Conservation (phyloP, 1,284 basidiomycete species). For the Exsudoporus floridanus region DNA sequence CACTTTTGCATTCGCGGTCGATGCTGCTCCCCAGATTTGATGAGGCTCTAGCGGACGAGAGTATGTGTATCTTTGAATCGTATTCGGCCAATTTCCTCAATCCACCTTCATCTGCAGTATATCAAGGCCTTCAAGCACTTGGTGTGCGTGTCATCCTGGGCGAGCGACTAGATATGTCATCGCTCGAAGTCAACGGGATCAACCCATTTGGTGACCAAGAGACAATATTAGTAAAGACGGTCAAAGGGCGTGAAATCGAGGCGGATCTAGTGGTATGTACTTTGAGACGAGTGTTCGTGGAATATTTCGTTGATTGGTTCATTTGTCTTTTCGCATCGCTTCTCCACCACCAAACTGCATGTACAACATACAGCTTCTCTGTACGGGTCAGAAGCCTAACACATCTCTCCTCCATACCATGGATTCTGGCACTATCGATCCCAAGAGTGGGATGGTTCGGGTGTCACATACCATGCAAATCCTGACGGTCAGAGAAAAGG, state of each 20-base stretch:
- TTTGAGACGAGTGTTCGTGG: neutral
- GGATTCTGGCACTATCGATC: constrained; percentile 51
- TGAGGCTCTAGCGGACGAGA: constrained; percentile 53
- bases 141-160: constrained; percentile 53
- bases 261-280: constrained; percentile 59
- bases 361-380: constrained; percentile 54
- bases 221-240: constrained; percentile 48
- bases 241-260: constrained; percentile 56
- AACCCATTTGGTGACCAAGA: neutral
- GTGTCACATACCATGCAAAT: constrained; percentile 66
- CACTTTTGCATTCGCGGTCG: constrained; percentile 65
- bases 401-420: constrained; percentile 54
- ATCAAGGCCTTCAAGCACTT: constrained; percentile 43
- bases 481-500: constrained; percentile 11
- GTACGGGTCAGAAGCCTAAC: constrained; percentile 77
- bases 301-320: neutral
- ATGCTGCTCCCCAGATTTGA: constrained; percentile 62
- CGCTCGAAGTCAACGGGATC: constrained; percentile 23
- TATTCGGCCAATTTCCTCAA: neutral
- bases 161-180: constrained; percentile 52
- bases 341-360: neutral
- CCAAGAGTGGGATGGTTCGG: constrained; percentile 47
- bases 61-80: constrained; percentile 31
- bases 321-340: neutral
- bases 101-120: constrained; percentile 34